These are phyloP conservation scores for Potentilla sterilis DNA, from an alignment of 306 rosid genomes.

Conservation along the genomic window DNA sequence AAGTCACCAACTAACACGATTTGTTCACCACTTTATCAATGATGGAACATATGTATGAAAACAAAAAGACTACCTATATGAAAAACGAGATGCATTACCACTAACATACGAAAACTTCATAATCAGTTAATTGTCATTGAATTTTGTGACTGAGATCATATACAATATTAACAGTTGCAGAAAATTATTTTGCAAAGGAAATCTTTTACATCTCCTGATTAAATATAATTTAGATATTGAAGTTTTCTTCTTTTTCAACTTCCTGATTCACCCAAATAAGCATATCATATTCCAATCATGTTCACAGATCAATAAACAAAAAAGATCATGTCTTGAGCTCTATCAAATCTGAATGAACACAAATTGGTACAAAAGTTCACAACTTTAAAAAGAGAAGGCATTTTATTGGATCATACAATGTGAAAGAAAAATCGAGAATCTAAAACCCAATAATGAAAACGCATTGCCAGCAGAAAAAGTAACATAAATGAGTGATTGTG, in stretches of 20 bases:
- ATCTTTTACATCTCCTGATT: neutral
- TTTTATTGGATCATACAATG: slow-evolving; percentile 6
- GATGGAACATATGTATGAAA: neutral
- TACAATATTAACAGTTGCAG: neutral
- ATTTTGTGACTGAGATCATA: neutral
- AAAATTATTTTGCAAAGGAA: neutral
- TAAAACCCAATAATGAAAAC: slow-evolving; percentile 1
- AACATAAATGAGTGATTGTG: neutral
- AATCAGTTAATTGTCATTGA: neutral
- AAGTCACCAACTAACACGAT: neutral
- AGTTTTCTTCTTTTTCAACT: neutral
- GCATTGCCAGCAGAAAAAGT: neutral
- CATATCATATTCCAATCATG: neutral
- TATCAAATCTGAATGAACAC: neutral
- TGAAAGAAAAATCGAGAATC: neutral
- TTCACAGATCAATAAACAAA: neutral
- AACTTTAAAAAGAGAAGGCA: slow-evolving; percentile 1
- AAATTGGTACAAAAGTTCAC: neutral
- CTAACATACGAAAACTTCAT: too few relatives aligned
- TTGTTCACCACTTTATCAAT: neutral
- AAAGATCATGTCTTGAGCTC: neutral
- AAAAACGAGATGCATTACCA: neutral
- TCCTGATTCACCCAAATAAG: neutral
- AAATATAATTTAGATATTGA: too few relatives aligned
- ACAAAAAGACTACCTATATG: neutral